phyloP scores from a whole-genome alignment of 2,329 filamentous ascomycete genomes.

The Sporothrix schenckii region DNA sequence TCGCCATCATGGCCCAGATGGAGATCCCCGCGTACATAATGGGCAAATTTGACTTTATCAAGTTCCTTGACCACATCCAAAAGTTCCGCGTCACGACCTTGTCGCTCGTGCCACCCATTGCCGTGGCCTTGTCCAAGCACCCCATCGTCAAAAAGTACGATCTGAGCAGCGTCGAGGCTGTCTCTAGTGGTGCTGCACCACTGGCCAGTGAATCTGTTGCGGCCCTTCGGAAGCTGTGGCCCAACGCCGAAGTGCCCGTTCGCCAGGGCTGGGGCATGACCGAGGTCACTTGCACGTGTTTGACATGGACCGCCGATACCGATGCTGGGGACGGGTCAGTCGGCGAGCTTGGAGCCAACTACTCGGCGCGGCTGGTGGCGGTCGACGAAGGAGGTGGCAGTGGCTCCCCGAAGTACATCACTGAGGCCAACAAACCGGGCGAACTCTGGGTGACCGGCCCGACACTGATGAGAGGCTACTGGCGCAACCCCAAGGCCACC shows the following conservation, averaged over 20 bases:
- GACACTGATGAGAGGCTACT: constrained; percentile 76
- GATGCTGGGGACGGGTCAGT: constrained; percentile 53
- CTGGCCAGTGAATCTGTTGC: constrained; percentile 59
- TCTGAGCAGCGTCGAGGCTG: constrained; percentile 62
- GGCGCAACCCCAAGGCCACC: constrained; percentile 70
- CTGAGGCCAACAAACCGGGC: constrained; percentile 58
- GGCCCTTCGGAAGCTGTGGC: constrained; percentile 62
- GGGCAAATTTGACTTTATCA: constrained; percentile 73
- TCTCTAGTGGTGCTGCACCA: constrained; percentile 72
- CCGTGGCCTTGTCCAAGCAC: constrained; percentile 72
- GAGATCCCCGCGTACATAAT: constrained; percentile 75
- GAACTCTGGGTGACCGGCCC: constrained; percentile 75
- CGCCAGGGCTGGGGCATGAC: constrained; percentile 88
- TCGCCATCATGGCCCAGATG: constrained; percentile 59
- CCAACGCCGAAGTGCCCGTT: constrained; percentile 45
- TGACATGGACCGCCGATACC: constrained; percentile 63
- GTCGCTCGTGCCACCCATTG: constrained; percentile 71
- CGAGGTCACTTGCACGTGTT: constrained; percentile 71
- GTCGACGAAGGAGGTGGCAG: constrained; percentile 50
- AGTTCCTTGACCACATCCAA: constrained; percentile 70
- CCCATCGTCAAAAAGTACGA: constrained; percentile 68
- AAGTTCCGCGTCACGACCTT: constrained; percentile 69
- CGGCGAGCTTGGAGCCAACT: constrained; percentile 71
- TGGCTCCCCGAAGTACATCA: constrained; percentile 46
- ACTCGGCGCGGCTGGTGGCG: constrained; percentile 67